Evolutionary conservation across 805 yeast genomes (phyloP).

Genomic region (Yarrowia bubula): DNA sequence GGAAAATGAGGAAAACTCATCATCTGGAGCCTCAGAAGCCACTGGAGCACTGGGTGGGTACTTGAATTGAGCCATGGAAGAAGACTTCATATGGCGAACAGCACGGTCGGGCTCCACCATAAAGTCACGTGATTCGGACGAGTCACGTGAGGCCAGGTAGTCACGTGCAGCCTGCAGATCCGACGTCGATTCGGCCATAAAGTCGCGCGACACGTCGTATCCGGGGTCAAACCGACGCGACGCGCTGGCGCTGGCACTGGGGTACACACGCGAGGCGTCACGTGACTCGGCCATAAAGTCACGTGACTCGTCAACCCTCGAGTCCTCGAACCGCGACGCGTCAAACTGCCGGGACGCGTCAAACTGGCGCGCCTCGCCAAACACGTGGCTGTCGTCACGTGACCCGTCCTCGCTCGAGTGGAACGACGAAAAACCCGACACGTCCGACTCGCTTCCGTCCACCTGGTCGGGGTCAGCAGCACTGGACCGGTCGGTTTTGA

Average conservation of each 20-base stretch:
- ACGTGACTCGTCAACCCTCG: background rate
- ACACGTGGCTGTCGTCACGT: background rate
- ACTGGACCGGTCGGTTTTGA: background rate
- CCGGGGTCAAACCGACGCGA: background rate
- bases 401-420: background rate
- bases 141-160: background rate
- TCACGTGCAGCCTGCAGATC: background rate
- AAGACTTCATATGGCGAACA: background rate
- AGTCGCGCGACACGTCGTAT: background rate
- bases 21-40: background rate
- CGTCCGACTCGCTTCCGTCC: background rate
- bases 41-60: slow-evolving; percentile 14
- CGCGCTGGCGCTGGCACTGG: background rate
- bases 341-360: background rate
- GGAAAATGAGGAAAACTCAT: slow-evolving; percentile 4
- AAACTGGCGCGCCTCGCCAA: background rate
- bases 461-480: slow-evolving; percentile 1
- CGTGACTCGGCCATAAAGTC: slow-evolving; percentile 19
- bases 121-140: background rate
- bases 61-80: slow-evolving; percentile 26
- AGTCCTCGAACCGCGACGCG: background rate
- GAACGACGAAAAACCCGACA: slow-evolving; percentile 1
- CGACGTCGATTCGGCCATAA: slow-evolving; percentile 3
- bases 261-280: background rate
- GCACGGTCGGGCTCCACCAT: background rate